A percentile compares a stretch with the other conserved stretches of the same genome.
phyloP scores from a whole-genome alignment of 1,284 basidiomycete species.

The Pseudozyma sp. region DNA sequence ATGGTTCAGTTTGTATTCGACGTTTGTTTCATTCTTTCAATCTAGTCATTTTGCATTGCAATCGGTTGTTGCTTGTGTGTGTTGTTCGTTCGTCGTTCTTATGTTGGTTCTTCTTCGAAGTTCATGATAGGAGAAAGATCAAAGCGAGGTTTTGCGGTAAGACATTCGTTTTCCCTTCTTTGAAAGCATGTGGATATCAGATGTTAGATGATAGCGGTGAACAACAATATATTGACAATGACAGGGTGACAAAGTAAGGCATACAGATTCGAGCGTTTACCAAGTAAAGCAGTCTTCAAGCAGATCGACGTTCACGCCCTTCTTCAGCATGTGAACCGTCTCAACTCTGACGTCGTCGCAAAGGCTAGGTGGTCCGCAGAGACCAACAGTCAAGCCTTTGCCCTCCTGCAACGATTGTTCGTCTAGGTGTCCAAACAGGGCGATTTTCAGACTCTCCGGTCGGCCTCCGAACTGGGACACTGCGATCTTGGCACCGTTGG shows the following conservation, averaged over 20 bases:
- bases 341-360: conserved; percentile 42
- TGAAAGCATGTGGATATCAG: too few relatives aligned
- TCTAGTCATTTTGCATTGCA: conserved; percentile 3
- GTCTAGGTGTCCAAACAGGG: conserved; percentile 29
- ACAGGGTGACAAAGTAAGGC: neutral
- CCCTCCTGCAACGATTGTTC: conserved; percentile 2
- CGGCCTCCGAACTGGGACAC: conserved; percentile 8
- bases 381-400: conserved; percentile 16
- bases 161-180: too few relatives aligned
- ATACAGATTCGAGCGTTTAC: neutral
- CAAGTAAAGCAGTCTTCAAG: conserved; percentile 42
- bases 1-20: conserved; percentile 3
- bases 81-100: conserved; percentile 4
- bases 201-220: too few relatives aligned
- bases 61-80: neutral
- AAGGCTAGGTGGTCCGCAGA: conserved; percentile 30
- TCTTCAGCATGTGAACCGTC: conserved; percentile 25
- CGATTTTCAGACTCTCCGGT: conserved; percentile 1
- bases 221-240: too few relatives aligned
- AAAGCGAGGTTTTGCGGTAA: too few relatives aligned
- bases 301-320: conserved; percentile 23
- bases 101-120: conserved; percentile 62
- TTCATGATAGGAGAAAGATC: conserved; percentile 10
- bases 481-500: conserved; percentile 3
- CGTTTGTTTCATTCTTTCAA: conserved; percentile 11